Evolutionary conservation across 2,329 filamentous ascomycete genomes (phyloP).

Genomic region (Pochonia chlamydosporia): DNA sequence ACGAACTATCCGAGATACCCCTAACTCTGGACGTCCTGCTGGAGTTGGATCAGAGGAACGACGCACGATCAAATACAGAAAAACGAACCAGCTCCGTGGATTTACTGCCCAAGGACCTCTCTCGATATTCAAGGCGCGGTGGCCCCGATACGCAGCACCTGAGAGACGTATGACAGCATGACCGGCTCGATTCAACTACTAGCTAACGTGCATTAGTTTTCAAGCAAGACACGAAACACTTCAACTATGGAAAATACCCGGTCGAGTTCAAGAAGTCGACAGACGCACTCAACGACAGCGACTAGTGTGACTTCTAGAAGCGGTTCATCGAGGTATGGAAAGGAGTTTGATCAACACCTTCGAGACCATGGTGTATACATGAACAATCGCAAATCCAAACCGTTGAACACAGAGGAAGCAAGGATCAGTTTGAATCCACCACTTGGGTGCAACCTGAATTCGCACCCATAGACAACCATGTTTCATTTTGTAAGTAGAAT

Average conservation of each 20-base stretch:
- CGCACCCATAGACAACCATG: too few species aligned
- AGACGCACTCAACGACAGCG: neutral
- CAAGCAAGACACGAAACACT: neutral
- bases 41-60: conserved; percentile 17
- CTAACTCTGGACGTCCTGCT: conserved; percentile 3
- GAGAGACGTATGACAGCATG: conserved; percentile 19
- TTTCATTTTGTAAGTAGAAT: too few species aligned
- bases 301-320: neutral
- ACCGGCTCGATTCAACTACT: conserved; percentile 16
- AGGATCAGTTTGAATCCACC: neutral
- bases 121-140: conserved; percentile 1
- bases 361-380: conserved; percentile 1
- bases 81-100: neutral
- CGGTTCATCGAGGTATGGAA: neutral
- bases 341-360: conserved; percentile 5
- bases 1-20: conserved; percentile 19
- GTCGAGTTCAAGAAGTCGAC: neutral
- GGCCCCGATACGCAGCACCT: conserved; percentile 1
- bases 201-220: neutral
- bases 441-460: too few species aligned
- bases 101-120: neutral
- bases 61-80: neutral
- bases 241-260: neutral
- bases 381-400: conserved; percentile 16
- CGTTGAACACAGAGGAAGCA: conserved; percentile 10